Conservation (phyloP, 1,139 yeast species). For the Sugiyamaella paludigena region DNA sequence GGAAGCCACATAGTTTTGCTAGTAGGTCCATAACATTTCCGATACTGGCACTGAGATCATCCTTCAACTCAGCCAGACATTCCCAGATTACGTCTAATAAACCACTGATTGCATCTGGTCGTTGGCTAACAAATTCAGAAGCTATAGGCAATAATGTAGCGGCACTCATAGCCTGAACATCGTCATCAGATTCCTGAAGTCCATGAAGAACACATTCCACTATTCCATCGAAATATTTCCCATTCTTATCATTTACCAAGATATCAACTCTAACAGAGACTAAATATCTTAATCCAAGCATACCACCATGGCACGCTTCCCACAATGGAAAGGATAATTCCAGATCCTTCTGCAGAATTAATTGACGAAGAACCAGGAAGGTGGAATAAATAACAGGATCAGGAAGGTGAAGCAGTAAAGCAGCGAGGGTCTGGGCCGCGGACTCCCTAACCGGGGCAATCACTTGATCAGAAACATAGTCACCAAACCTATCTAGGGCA, state of each 20-base stretch:
- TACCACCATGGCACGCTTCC: slow-evolving; percentile 99
- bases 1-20: slow-evolving; percentile 82
- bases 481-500: slow-evolving; percentile 94
- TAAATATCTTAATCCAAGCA: slow-evolving; percentile 87
- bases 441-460: slow-evolving; percentile 98
- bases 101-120: slow-evolving; percentile 58
- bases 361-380: slow-evolving; percentile 61
- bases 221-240: slow-evolving; percentile 56
- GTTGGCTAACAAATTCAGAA: slow-evolving; percentile 68
- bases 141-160: slow-evolving; percentile 91
- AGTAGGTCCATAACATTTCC: slow-evolving; percentile 95
- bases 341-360: slow-evolving; percentile 67
- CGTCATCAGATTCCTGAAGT: slow-evolving; percentile 81
- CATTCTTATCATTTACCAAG: slow-evolving; percentile 54
- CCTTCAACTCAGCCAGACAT: slow-evolving; percentile 77
- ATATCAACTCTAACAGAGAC: slow-evolving; percentile 87
- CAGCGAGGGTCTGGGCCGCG: slow-evolving; percentile 92
- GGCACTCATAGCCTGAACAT: slow-evolving; percentile 96
- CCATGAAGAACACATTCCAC: slow-evolving; percentile 88
- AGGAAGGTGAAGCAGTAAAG: slow-evolving; percentile 71
- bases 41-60: slow-evolving; percentile 89
- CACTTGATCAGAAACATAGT: slow-evolving; percentile 94
- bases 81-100: slow-evolving; percentile 83
- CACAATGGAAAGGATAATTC: slow-evolving; percentile 52
- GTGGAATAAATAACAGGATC: slow-evolving; percentile 53